These are phyloP conservation scores for Houttuynia cordata DNA, from an alignment of 164 flowering plant genomes.

Conservation along the genomic window DNA sequence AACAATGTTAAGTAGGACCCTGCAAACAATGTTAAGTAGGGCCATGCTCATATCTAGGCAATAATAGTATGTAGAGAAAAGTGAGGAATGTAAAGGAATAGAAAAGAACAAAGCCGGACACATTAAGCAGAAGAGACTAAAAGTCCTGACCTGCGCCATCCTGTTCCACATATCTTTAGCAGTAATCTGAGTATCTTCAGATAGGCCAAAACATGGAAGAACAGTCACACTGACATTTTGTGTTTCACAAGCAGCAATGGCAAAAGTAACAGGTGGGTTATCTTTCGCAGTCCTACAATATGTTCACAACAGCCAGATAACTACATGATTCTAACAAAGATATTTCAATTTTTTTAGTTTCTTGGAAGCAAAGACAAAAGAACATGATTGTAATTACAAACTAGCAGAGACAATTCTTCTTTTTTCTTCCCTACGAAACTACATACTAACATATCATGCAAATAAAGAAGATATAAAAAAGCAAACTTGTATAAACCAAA, in stretches of 20 bases:
- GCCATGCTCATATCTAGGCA: no score
- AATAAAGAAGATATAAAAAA: no score
- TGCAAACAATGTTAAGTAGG: no score
- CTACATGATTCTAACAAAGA: neutral
- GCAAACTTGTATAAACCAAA: neutral
- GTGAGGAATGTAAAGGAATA: neutral
- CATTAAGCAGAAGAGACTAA: neutral
- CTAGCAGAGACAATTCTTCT: neutral
- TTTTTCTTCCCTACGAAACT: no score
- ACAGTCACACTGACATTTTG: conserved; percentile 85
- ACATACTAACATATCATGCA: neutral
- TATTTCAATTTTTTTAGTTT: no score
- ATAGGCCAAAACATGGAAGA: conserved; percentile 71
- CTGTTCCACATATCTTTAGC: conserved; percentile 80
- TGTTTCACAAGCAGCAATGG: conserved; percentile 90
- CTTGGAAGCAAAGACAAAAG: neutral
- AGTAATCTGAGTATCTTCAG: conserved; percentile 46
- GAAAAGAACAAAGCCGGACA: neutral
- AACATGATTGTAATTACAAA: neutral
- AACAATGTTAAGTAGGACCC: no score
- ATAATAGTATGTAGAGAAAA: no score
- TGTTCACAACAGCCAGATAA: conserved; percentile 2
- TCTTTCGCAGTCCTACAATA: conserved; percentile 72
- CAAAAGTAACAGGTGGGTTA: conserved; percentile 88
- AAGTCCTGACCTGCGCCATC: conserved; percentile 52